These are phyloP conservation scores for Trametes pubescens DNA, from an alignment of 1,284 basidiomycete species.

Conservation along the genomic window DNA sequence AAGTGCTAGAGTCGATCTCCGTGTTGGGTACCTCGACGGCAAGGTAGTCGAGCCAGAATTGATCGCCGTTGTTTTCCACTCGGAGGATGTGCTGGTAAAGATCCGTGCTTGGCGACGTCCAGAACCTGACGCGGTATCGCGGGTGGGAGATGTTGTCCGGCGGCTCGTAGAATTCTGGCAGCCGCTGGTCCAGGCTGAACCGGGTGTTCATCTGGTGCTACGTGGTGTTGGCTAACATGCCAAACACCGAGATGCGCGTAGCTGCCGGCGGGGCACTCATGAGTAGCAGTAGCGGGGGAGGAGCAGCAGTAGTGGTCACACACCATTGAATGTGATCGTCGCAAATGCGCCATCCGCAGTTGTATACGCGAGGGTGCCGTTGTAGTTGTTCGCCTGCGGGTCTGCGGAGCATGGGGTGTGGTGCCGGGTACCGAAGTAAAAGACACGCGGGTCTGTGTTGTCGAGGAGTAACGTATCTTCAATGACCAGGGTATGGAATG, in stretches of 20 bases:
- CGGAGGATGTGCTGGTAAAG: neutral
- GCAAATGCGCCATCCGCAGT: neutral
- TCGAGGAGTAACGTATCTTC: neutral
- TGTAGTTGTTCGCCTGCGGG: neutral
- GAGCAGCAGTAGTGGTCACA: neutral
- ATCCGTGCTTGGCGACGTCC: neutral
- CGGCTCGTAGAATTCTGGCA: neutral
- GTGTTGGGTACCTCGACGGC: neutral
- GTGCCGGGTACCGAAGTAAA: neutral
- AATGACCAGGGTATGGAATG: neutral
- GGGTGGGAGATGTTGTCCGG: neutral
- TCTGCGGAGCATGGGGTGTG: neutral
- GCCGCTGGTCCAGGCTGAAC: neutral
- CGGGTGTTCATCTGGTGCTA: neutral
- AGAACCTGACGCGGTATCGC: neutral
- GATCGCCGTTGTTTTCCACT: neutral
- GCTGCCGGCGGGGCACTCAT: neutral
- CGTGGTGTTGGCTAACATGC: neutral
- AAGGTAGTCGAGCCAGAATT: neutral
- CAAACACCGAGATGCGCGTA: neutral
- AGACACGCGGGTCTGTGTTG: constrained; percentile 1
- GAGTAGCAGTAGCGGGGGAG: neutral
- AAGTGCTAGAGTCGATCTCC: neutral
- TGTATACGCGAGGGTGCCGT: neutral
- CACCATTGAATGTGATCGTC: neutral